A percentile compares a stretch with the other conserved stretches of the same genome.
Conservation (phyloP, 768 basidiomycete genomes). For the Boletellus ananas region DNA sequence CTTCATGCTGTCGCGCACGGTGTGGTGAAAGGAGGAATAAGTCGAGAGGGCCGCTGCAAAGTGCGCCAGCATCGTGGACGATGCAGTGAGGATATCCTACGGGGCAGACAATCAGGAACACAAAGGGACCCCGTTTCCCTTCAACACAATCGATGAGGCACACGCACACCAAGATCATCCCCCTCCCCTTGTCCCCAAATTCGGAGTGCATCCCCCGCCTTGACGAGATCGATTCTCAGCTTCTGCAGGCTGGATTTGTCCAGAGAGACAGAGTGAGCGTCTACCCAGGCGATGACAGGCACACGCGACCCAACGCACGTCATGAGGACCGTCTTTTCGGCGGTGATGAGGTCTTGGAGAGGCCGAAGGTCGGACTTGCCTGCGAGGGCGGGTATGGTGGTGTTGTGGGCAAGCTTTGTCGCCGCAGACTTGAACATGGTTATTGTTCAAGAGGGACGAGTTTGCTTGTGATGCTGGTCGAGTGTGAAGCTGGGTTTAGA, state of each 20-base stretch:
- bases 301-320: conserved; percentile 47
- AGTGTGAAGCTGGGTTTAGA: conserved; percentile 5
- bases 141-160: neutral
- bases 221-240: conserved; percentile 60
- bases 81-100: conserved; percentile 74
- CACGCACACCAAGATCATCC: conserved; percentile 71
- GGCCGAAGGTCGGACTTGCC: conserved; percentile 76
- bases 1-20: conserved; percentile 68
- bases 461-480: neutral
- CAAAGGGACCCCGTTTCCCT: neutral
- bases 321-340: conserved; percentile 78
- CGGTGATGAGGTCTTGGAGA: conserved; percentile 84
- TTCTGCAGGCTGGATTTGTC: conserved; percentile 49
- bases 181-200: conserved; percentile 78
- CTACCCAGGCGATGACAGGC: neutral
- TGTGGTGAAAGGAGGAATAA: conserved; percentile 68
- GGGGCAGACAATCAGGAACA: neutral
- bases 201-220: conserved; percentile 69
- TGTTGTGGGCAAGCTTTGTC: conserved; percentile 85
- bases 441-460: conserved; percentile 6
- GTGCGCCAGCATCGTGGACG: conserved; percentile 61
- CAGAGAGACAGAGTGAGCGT: neutral
- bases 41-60: conserved; percentile 63
- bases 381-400: conserved; percentile 66
- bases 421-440: conserved; percentile 76